Evolutionary conservation across 202 grass and related monocot genomes (phyloP), one percentile per base, ranked within the genome.

Genomic region (Digitaria exilis): DNA sequence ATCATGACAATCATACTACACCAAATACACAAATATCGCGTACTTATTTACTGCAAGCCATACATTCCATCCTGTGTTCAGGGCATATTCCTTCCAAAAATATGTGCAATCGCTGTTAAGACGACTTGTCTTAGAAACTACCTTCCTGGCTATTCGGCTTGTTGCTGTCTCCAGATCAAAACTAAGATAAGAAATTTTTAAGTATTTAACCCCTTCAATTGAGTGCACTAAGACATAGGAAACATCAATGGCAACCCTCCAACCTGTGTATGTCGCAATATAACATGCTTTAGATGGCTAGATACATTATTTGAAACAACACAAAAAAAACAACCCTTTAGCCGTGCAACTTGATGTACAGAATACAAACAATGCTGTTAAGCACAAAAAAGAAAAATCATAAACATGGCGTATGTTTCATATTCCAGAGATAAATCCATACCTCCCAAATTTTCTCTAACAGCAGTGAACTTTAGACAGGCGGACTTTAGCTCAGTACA

Each of bases 371-470:
- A 74, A 19, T 10, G 6, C 2, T 81, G 28, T 31, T 26, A 77
- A 39, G 6, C n/a, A 75, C 65, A n/a, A 60, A 43, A 49, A 65
- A n/a, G n/a, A n/a, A n/a, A 48, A 70, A 83, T 9, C 56, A 29
- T 81, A 78, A 24, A 80, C 46, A 71, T 68, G 21, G 17, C 54
- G 34, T 21, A 41, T 9, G 24, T 1, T 50, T 41, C 25, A 68
- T 77, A 80, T 39, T 84, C 65, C 54, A 56, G 28, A 43, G 59
- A 71, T 21, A 29, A n/a, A 76, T 39, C n/a, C 61, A 51, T 76
- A 97, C 94, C 94, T 91, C 89, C 88, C 35, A 97, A 84, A 81
- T 96, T 96, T 84, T 81, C 69, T 49, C 83, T 67, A 76, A 81
- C 74, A 26, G 90, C 93, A 54, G 77, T 82, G 31, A 93, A 96